These are phyloP conservation scores for Mycena alexandri DNA, from an alignment of 768 basidiomycete species.

Conservation along the genomic window DNA sequence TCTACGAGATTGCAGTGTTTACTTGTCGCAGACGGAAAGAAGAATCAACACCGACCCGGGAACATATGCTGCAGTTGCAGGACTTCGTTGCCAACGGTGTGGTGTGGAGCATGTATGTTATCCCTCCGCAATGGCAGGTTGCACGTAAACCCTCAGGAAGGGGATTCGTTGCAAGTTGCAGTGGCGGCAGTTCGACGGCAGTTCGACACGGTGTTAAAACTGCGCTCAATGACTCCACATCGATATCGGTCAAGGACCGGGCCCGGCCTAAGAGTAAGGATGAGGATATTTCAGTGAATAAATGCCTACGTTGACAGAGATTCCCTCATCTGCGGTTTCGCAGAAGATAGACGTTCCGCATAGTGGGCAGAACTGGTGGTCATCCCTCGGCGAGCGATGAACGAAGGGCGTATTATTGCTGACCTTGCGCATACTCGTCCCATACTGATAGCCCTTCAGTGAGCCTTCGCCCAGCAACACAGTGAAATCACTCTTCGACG, in stretches of 20 bases:
- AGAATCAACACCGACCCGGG: slow-evolving; percentile 10
- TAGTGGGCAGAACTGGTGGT: slow-evolving; percentile 27
- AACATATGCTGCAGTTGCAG: slow-evolving; percentile 29
- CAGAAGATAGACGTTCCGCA: slow-evolving; percentile 26
- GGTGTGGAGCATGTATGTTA: slow-evolving; percentile 20
- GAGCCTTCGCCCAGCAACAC: not conserved
- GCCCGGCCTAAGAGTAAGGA: not conserved
- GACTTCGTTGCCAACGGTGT: slow-evolving; percentile 9
- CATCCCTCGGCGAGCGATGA: too few species aligned
- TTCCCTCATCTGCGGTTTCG: not conserved
- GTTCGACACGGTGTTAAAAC: not conserved
- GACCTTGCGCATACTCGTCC: slow-evolving; percentile 11
- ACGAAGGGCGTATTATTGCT: too few species aligned
- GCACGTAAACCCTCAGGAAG: slow-evolving; percentile 4
- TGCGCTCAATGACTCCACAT: slow-evolving; percentile 2
- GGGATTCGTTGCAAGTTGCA: not conserved
- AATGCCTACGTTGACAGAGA: slow-evolving; percentile 14
- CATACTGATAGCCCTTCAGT: slow-evolving; percentile 20
- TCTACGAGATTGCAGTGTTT: not conserved
- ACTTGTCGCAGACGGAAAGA: too few species aligned
- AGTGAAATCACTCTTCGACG: slow-evolving; percentile 7
- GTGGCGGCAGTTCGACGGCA: not conserved
- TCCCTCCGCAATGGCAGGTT: slow-evolving; percentile 17
- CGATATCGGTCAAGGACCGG: slow-evolving; percentile 17
- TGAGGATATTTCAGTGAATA: not conserved